These are phyloP conservation scores for Metahyphopichia silvanorum DNA, from an alignment of 805 yeast species.

Conservation along the genomic window DNA sequence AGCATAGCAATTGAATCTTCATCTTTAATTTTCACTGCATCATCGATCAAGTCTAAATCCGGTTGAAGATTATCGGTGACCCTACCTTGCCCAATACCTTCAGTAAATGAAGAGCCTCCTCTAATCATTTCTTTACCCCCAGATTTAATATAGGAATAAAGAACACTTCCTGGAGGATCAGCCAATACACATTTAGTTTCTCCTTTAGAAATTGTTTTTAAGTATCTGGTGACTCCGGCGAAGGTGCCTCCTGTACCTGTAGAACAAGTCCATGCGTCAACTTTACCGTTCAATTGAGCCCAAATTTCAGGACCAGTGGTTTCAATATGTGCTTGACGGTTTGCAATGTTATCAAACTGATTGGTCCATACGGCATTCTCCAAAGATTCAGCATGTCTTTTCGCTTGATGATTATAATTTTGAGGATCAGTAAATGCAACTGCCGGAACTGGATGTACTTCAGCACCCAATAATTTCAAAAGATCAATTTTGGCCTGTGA, in stretches of 20 bases:
- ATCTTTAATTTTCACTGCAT: slow-evolving; percentile 76
- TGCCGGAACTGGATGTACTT: slow-evolving; percentile 86
- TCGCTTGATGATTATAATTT: slow-evolving; percentile 85
- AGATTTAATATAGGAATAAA: slow-evolving; percentile 72
- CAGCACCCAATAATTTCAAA: slow-evolving; percentile 74
- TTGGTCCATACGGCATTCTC: slow-evolving; percentile 90
- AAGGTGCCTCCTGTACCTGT: slow-evolving; percentile 94
- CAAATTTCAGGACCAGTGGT: slow-evolving; percentile 93
- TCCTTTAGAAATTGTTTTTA: slow-evolving; percentile 66
- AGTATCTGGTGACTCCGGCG: slow-evolving; percentile 78
- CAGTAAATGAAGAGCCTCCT: slow-evolving; percentile 85
- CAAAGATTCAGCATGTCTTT: slow-evolving; percentile 72
- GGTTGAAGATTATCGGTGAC: slow-evolving; percentile 78
- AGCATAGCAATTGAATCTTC: slow-evolving; percentile 80
- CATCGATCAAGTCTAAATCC: slow-evolving; percentile 73
- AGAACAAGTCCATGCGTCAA: slow-evolving; percentile 84
- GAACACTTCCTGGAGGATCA: slow-evolving; percentile 91
- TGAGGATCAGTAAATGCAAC: slow-evolving; percentile 78
- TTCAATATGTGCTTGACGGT: slow-evolving; percentile 83
- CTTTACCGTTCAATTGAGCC: slow-evolving; percentile 74
- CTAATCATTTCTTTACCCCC: slow-evolving; percentile 67
- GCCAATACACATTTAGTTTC: slow-evolving; percentile 66
- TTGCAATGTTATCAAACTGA: slow-evolving; percentile 86
- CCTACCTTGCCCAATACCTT: slow-evolving; percentile 95
- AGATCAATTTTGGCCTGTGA: slow-evolving; percentile 76